Base-by-base conservation (phyloP, 1,284 basidiomycete species). In the Ustilago tritici region DNA sequence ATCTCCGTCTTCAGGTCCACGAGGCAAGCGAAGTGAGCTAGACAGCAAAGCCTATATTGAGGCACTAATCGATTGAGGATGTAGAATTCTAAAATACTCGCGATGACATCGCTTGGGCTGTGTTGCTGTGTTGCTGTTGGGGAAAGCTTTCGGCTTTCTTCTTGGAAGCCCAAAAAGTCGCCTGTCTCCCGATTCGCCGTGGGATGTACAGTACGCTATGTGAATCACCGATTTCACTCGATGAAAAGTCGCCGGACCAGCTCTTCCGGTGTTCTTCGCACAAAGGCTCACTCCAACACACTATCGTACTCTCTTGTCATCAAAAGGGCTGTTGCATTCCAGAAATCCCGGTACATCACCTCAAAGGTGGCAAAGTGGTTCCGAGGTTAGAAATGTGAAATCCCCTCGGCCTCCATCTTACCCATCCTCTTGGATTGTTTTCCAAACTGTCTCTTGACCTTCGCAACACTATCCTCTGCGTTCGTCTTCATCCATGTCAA, bases 371-470 rank as follows among this genome's bases (percentile, higher is more conserved):
- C 31, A 15, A 34, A 34, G 17, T 11, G 34, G 52, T 14, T 14
- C 12, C 31, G 14, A 2, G 40, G 4, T 73, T 57, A 84, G 36
- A 84, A 80, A 56, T 80, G 80, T 53, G 78, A 80, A 34, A 84
- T 82, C 15, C 81, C 80, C 56, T 84, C 82, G 0, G 78, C 66
- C 50, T 84, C 82, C 80, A 83, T 81, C 80, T 82, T 82, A 50
- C 71, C 76, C 19, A 78, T 65, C 40, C 68, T 52, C 65, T 80
- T 82, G 17, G 56, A 54, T 54, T 79, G 65, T 59, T 76, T 72
- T 31, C 65, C 70, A 56, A 78, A 78, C 32, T 78, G 77, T 2
- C 70, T 56, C 60, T 76, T 76, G 52, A 73, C 56, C 43, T 62
- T 66, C 8, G 64, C 77, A 40, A 76, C 36, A 12, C 69, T 53